Base-by-base conservation (phyloP, 148 eudicot genomes). In the Fagopyrum tataricum region DNA sequence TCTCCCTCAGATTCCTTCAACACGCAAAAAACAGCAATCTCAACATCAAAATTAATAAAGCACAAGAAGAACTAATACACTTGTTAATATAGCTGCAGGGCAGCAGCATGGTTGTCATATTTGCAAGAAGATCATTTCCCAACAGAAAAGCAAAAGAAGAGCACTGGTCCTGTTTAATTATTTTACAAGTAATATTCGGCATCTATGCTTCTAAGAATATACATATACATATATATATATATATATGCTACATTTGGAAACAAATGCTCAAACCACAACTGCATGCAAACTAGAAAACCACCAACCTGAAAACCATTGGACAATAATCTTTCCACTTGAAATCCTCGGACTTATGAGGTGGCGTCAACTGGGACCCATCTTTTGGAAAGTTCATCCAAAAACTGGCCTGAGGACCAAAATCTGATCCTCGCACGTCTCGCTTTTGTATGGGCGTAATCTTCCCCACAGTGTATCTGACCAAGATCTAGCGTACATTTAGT, bases 221-320 rank as follows among this genome's bases (percentile, higher is more conserved):
- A 31, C 37, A 31, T 31, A 31, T 3, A 31, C 2, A 31, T 31
- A 31, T 31, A 31, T 31, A 26, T 26, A 5, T 5, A 51, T 51
- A 6, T 51, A 13, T 51, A 51, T 51, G 20, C 6, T 51, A 12
- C 56, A 51, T 14, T 31, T 13, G 56, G 56, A 51, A 51, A 51
- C 56, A 51, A 51, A 51, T 2, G 18, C 56, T 51, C 5, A 51
- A 51, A 14, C 56, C 56, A 21, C 6, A 20, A 24, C 18, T 55
- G 14, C 53, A 18, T 55, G 2, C 26, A 55, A 20, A 55, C 12
- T 20, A 55, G 21, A 64, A 43, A 49, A 71, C 59, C 23, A 46
- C 90, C 72, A 85, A 95, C 99, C 97, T 96, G 96, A 96, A 96
- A 80, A 96, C 99, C 97, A 92, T 96, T 70, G 99, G 99, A 73